A percentile compares a stretch with the other conserved stretches of the same genome.
These are phyloP conservation scores for Monilinia aucupariae DNA, from an alignment of 2,329 filamentous ascomycete genomes.

Conservation along the genomic window DNA sequence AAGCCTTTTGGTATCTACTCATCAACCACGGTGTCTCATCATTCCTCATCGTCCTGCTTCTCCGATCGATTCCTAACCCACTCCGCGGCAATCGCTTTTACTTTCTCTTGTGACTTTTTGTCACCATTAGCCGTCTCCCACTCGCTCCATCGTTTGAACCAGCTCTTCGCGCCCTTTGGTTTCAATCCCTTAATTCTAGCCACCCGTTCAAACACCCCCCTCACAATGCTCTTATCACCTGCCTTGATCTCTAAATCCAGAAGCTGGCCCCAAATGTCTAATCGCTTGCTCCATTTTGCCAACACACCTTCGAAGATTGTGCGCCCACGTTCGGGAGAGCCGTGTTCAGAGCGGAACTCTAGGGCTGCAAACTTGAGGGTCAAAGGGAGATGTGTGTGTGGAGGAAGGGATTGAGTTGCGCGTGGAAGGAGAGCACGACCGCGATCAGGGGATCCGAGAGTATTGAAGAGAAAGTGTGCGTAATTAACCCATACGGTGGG, in stretches of 20 bases:
- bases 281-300: conserved; percentile 77
- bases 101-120: conserved; percentile 62
- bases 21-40: conserved; percentile 1
- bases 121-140: conserved; percentile 77
- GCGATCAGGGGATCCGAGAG: conserved; percentile 61
- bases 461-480: conserved; percentile 83
- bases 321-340: conserved; percentile 82
- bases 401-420: conserved; percentile 75
- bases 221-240: conserved; percentile 52
- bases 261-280: conserved; percentile 89
- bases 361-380: conserved; percentile 86
- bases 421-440: conserved; percentile 74
- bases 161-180: conserved; percentile 73
- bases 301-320: conserved; percentile 91
- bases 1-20: conserved; percentile 12
- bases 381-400: conserved; percentile 59
- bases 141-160: conserved; percentile 87
- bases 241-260: conserved; percentile 74
- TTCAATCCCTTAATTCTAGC: conserved; percentile 66
- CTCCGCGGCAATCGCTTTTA: conserved; percentile 64
- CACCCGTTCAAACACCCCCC: conserved; percentile 79
- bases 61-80: conserved; percentile 54
- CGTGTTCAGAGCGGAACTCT: conserved; percentile 79
- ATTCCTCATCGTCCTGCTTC: conserved; percentile 26
- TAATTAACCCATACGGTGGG: conserved; percentile 90